Conservation (phyloP, 129 eudicot species). For the Artemisia annua region DNA sequence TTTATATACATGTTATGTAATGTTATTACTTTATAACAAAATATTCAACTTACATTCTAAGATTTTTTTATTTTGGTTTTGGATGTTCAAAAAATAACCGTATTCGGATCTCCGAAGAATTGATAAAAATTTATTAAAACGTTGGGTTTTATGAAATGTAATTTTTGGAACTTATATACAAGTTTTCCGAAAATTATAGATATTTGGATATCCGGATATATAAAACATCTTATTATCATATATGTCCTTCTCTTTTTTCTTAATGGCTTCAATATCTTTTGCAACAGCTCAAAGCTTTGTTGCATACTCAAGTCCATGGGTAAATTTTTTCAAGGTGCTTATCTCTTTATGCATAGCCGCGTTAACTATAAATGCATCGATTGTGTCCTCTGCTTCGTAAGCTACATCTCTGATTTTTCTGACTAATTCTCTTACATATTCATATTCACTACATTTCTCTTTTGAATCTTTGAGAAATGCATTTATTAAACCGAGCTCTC, state of each 20-base stretch:
- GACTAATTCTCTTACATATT: conserved; percentile 48
- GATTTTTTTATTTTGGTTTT: too few species aligned
- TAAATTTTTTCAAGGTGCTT: conserved; percentile 28
- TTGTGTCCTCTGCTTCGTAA: conserved; percentile 57
- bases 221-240: conserved; percentile 54
- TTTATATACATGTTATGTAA: too few species aligned
- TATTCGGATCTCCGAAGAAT: too few species aligned
- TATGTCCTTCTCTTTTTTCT: conserved; percentile 49
- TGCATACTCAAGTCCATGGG: conserved; percentile 39
- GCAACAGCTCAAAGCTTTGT: conserved; percentile 38
- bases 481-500: conserved; percentile 51
- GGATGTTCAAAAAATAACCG: too few species aligned
- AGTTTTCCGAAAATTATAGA: too few species aligned
- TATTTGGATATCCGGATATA: background rate
- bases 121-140: too few species aligned
- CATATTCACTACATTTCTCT: conserved; percentile 53
- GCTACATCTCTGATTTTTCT: conserved; percentile 53
- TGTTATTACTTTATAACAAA: too few species aligned
- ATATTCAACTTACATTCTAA: too few species aligned
- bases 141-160: too few species aligned
- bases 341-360: conserved; percentile 48
- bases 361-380: conserved; percentile 51
- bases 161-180: too few species aligned
- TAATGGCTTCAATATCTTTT: conserved; percentile 46
- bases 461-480: conserved; percentile 60